phyloP scores from a whole-genome alignment of 495 filamentous ascomycete species.

The Penicillium arizonense region DNA sequence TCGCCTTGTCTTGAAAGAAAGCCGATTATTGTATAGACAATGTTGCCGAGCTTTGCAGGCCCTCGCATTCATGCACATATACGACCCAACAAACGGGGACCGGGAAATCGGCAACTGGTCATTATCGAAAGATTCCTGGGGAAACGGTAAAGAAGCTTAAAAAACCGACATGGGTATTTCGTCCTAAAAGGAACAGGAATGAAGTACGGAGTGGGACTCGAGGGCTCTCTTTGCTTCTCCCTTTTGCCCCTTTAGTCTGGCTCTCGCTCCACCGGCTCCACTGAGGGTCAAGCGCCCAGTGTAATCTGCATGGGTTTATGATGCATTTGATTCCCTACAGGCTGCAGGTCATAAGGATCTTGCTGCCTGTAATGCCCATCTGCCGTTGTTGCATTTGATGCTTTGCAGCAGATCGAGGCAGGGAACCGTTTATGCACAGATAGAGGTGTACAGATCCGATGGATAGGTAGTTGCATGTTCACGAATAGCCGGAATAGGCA shows the following conservation, averaged over 20 bases:
- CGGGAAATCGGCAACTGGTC: not conserved
- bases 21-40: not conserved
- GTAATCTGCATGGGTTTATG: constrained; percentile 16
- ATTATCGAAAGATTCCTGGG: constrained; percentile 7
- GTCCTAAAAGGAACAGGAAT: constrained; percentile 15
- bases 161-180: not conserved
- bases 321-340: constrained; percentile 25
- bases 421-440: not conserved
- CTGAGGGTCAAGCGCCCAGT: constrained; percentile 11
- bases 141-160: not conserved
- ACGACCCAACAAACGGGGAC: constrained; percentile 14
- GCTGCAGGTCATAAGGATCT: constrained; percentile 15
- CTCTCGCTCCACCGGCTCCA: constrained; percentile 6
- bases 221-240: constrained; percentile 13
- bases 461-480: not conserved
- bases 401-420: constrained; percentile 12
- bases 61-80: constrained; percentile 13
- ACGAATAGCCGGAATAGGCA: constrained; percentile 1
- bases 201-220: constrained; percentile 18
- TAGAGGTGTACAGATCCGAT: not conserved
- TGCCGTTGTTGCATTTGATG: not conserved
- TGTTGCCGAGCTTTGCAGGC: constrained; percentile 5
- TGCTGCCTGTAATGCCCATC: constrained; percentile 10
- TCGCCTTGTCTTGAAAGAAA: not conserved
- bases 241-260: constrained; percentile 20